Percentiles rank a stretch among this genome's conserved stretches.
phyloP scores from a whole-genome alignment of 805 yeast species.

The Diddensiella transvaalensis region DNA sequence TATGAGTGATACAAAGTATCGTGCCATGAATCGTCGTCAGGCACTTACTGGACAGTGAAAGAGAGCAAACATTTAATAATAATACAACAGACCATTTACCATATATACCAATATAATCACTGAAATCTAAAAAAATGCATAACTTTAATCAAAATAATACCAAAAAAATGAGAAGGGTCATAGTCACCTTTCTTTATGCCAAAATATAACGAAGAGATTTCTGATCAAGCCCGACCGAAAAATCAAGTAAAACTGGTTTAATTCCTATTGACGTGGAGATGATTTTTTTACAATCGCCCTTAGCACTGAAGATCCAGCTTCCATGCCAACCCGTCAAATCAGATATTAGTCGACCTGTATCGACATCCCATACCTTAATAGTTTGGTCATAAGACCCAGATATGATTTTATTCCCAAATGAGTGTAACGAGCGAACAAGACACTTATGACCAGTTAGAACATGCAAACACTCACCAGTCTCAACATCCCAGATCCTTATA shows the following conservation, averaged over 20 bases:
- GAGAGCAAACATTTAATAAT: not conserved
- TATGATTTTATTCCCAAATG: slow-evolving; percentile 28
- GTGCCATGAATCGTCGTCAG: slow-evolving; percentile 7
- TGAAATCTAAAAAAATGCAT: not conserved
- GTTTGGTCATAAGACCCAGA: slow-evolving; percentile 38
- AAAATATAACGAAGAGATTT: slow-evolving; percentile 19
- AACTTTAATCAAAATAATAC: not conserved
- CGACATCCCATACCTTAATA: slow-evolving; percentile 35
- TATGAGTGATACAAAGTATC: slow-evolving; percentile 18
- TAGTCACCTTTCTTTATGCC: slow-evolving; percentile 13
- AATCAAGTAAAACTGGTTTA: slow-evolving; percentile 33
- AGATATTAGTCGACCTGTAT: slow-evolving; percentile 25
- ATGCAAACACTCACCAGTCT: slow-evolving; percentile 65
- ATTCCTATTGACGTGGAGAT: slow-evolving; percentile 35
- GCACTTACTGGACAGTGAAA: slow-evolving; percentile 3
- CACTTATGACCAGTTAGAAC: slow-evolving; percentile 78
- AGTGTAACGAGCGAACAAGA: slow-evolving; percentile 58
- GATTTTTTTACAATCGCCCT: slow-evolving; percentile 28
- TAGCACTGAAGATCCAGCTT: slow-evolving; percentile 34
- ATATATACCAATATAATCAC: not conserved
- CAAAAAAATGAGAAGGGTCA: too few species aligned
- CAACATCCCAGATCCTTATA: slow-evolving; percentile 81
- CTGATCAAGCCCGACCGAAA: slow-evolving; percentile 28
- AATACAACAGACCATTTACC: too few species aligned
- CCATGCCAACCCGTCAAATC: slow-evolving; percentile 32